Evolutionary conservation across 345 rosid genomes (phyloP), one percentile per base, ranked within the genome.

Genomic region (Moringa oleifera): DNA sequence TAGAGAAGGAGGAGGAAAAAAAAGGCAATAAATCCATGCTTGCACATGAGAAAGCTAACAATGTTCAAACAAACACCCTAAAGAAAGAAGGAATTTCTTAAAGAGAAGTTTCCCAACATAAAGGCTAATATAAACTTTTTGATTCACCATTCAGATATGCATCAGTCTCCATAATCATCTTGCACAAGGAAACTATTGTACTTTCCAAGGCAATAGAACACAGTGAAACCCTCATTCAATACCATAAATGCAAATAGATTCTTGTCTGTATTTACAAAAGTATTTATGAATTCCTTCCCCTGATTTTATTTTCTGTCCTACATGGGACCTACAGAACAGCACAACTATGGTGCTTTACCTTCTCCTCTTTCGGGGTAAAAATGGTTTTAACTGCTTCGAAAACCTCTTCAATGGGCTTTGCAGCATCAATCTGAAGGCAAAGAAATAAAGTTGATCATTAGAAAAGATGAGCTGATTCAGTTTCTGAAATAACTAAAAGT

Each of bases 381-480:
- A 83, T 6, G 53, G 33, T 57, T 66, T 80, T 77, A 53, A 86
- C 90, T 0, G 76, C 76, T 66, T 83, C 84, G 65, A 82, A 83
- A n/a, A 91, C 90, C 72, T 85, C 87, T 41, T 73, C 74, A 21
- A 79, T 18, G 7, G 95, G 75, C 73, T 79, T 89, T 54, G 75
- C 81, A 75, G 95, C 96, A 81, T 85, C 81, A 62, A 82, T 77
- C 96, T 89, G 59, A 53, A 68, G 37, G 23, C 20, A 63, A 60
- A 52, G 51, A 45, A 55, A 49, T 52, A 66, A 7, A 59, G 37
- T 57, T 57, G 21, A 62, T 28, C 0, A 67, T 53, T 49, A 46
- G n/a, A 20, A 15, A 10, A 55, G 37, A 24, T 6, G 16, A 12
- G 13, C 12, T 50, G 18, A 58, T 45, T 17, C 17, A 13, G 55